Conservation (phyloP, 2,329 filamentous ascomycete genomes). For the Stachybotrys chartarum region DNA sequence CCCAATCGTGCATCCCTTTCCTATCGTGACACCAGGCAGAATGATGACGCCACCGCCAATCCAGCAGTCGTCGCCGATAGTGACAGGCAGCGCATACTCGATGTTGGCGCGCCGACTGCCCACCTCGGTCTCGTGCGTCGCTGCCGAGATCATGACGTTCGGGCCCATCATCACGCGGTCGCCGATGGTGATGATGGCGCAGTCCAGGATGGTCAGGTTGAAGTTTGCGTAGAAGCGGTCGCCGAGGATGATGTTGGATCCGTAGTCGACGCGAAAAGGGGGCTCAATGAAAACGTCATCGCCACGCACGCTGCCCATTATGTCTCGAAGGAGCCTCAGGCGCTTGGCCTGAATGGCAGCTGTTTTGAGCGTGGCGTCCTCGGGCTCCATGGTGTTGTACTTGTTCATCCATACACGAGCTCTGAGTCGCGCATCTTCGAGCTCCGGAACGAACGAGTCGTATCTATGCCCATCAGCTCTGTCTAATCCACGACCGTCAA, state of each 20-base stretch:
- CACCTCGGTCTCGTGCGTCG: constrained; percentile 62
- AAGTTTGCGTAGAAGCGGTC: constrained; percentile 56
- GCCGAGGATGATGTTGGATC: constrained; percentile 56
- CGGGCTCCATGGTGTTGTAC: constrained; percentile 16
- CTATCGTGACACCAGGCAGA: constrained; percentile 45
- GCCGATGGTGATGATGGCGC: constrained; percentile 62
- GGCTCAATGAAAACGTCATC: constrained; percentile 49
- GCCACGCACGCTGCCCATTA: constrained; percentile 7
- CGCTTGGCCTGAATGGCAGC: constrained; percentile 4
- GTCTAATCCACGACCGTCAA: too few relatives aligned
- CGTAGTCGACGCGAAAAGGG: constrained; percentile 57
- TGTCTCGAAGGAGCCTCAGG: constrained; percentile 8
- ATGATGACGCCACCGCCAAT: constrained; percentile 43
- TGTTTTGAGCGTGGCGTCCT: constrained; percentile 7
- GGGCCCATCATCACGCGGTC: constrained; percentile 66
- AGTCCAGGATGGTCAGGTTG: constrained; percentile 60
- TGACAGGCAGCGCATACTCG: constrained; percentile 38
- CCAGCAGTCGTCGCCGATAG: constrained; percentile 48
- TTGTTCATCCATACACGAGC: constrained; percentile 12
- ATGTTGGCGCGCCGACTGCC: constrained; percentile 37
- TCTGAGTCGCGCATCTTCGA: constrained; percentile 12
- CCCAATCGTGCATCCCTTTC: constrained; percentile 43
- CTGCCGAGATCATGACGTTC: constrained; percentile 63
- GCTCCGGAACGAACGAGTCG: constrained; percentile 8
- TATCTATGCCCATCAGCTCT: constrained; percentile 7